Base-by-base conservation (phyloP, 768 basidiomycete genomes). In the Leccinum rimulosum region DNA sequence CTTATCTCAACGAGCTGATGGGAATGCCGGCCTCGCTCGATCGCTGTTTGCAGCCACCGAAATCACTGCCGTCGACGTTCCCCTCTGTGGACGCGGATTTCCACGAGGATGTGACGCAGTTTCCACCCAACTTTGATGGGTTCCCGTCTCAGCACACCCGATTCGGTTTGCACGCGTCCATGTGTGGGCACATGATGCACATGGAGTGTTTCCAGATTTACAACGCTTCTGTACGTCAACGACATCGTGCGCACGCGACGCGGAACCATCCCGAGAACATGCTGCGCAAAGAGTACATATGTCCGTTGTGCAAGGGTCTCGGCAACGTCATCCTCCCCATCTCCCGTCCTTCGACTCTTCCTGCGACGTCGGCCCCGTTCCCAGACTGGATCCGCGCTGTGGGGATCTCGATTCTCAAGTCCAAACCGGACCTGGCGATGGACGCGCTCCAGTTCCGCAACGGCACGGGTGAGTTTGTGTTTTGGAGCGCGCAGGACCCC, bases 151-250 rank as follows among this genome's bases (percentile, higher is more conserved):
- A 82, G 40, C 84, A 84, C 61, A 89, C 89, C 2, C 86, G 88
- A 28, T 96, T 96, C 69, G 95, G 95, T 2, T 77, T 98, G 12
- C 82, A 95, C 68, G 77, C 88, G 10, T 94, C 95, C 1, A 87
- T 93, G 40, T 98, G 96, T 73, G 93, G 88, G 33, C 97, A 98
- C 70, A 85, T 95, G 81, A 98, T 99, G 95, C 97, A 99, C 74
- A 75, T 95, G 61, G 85, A 89, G 45, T 98, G 97, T 74, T 96
- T 98, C 78, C 88, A 89, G 52, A 88, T 88, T 2, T 98, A 98
- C 73, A 94, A 84, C 63, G 71, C 82, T 2, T 95, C 95, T 17
- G 88, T 98, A 55, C 83, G 92, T 49, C 87, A 90, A 61, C 88
- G 95, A 12, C 94, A 96, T 69, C 83, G 90, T 8, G 80, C 88